phyloP scores from a whole-genome alignment of 495 filamentous ascomycete species.

The Hyaloscypha hepaticicola region DNA sequence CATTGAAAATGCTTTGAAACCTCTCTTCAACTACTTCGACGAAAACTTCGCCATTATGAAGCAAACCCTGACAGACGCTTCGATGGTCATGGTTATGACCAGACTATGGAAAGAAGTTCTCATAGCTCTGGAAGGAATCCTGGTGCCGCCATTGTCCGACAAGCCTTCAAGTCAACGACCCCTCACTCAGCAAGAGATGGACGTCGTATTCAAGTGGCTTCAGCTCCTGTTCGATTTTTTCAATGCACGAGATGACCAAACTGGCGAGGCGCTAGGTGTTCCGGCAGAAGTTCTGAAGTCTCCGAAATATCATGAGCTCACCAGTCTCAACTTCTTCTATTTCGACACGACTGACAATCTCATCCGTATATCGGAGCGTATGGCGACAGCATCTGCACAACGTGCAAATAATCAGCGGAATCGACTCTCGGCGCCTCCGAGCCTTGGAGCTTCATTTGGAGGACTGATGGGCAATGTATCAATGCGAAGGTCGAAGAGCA shows the following conservation, averaged over 20 bases:
- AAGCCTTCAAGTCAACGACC: slow-evolving; percentile 88
- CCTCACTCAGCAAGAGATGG: slow-evolving; percentile 84
- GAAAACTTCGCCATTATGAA: slow-evolving; percentile 99
- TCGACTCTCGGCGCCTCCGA: slow-evolving; percentile 70
- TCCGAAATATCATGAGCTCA: slow-evolving; percentile 97
- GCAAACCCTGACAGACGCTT: slow-evolving; percentile 84
- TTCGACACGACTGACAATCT: slow-evolving; percentile 89
- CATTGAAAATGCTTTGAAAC: slow-evolving; percentile 76
- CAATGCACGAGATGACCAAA: slow-evolving; percentile 83
- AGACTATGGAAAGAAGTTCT: slow-evolving; percentile 97
- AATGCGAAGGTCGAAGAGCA: slow-evolving; percentile 80
- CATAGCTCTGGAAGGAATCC: slow-evolving; percentile 80
- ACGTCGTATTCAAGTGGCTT: slow-evolving; percentile 94
- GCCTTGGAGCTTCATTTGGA: slow-evolving; percentile 53
- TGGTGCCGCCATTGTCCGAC: slow-evolving; percentile 94
- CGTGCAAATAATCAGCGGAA: slow-evolving; percentile 70
- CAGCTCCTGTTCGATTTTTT: slow-evolving; percentile 93
- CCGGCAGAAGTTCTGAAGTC: slow-evolving; percentile 88
- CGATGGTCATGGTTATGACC: slow-evolving; percentile 97
- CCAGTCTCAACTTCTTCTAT: slow-evolving; percentile 97
- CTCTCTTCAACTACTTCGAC: slow-evolving; percentile 95
- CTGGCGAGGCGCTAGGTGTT: slow-evolving; percentile 83
- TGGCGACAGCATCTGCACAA: slow-evolving; percentile 85
- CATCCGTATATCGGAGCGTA: slow-evolving; percentile 88
- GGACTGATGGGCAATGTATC: slow-evolving; percentile 69